Conservation (phyloP, 1,284 basidiomycete species). For the Agaricales sp. region DNA sequence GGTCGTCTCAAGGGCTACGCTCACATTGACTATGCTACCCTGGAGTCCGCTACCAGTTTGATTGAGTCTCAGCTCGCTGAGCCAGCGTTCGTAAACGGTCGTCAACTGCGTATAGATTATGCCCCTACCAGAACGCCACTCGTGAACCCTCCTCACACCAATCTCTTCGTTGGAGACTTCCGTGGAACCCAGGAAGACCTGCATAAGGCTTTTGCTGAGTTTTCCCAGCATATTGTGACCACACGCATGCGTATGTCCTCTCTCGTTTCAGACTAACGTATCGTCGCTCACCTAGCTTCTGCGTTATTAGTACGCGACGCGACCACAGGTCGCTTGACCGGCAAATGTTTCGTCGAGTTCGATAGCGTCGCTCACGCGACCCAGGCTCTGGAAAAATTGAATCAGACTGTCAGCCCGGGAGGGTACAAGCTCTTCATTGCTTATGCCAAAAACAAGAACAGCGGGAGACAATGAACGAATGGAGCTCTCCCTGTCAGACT, state of each 20-base stretch:
- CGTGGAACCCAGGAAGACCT: conserved; percentile 17
- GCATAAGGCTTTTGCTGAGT: not conserved
- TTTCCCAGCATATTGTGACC: not conserved
- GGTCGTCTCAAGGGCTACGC: conserved; percentile 31
- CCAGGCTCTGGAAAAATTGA: not conserved
- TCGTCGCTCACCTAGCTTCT: not conserved
- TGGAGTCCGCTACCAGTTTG: conserved; percentile 25
- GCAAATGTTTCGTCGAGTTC: not conserved
- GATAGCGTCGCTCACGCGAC: not conserved
- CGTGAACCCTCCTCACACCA: conserved; percentile 20
- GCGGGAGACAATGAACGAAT: too few relatives aligned
- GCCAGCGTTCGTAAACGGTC: conserved; percentile 32
- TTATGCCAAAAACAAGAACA: not conserved
- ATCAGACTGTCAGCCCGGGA: not conserved
- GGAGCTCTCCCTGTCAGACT: too few relatives aligned
- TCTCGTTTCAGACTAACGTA: not conserved
- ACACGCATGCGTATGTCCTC: not conserved
- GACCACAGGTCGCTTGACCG: not conserved
- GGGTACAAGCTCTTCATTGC: conserved; percentile 1
- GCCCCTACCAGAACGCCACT: conserved; percentile 11
- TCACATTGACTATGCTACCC: conserved; percentile 30
- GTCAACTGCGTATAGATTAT: conserved; percentile 30
- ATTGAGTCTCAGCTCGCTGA: conserved; percentile 24
- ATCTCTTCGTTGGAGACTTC: conserved; percentile 29
- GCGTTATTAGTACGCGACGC: not conserved